Base-by-base conservation (phyloP, 495 filamentous ascomycete genomes). In the Staphylotrichum tortipilum region DNA sequence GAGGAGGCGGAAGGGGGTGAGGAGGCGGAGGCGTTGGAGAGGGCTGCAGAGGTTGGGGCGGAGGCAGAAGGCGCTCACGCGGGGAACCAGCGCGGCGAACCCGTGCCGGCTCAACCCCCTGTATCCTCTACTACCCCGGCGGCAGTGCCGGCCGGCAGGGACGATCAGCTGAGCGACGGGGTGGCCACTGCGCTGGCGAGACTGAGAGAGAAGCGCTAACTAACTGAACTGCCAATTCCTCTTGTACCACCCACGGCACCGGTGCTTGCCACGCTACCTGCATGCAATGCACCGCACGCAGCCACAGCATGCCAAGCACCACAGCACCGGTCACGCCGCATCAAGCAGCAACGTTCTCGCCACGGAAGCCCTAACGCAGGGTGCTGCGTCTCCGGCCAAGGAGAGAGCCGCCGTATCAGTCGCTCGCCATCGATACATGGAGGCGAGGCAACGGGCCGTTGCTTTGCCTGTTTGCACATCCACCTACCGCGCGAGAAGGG, bases 141-240 rank as follows among this genome's bases (percentile, higher is more conserved):
- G 18, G 10, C 44, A n/a, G 38, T 10, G 2, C 21, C 44, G 17
- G 44, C 36, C 12, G 44, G 28, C n/a, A 50, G 28, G 47, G 65
- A 67, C 17, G 60, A 71, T 34, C 58, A 67, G n/a, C 62, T 80
- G 17, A 73, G 69, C 43, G 76, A 68, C 23, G 77, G 77, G 1
- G 61, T 80, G 40, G 76, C 77, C 30, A 73, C 75, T 24, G 77
- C 75, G 14, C 48, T 80, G 38, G 77, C 75, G 11, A 73, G 65
- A 36, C 61, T 80, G 3, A 67, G 77, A 47, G 61, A 76, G 6
- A 69, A 65, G 19, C 68, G 69, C 19, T 71, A 59, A 62, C 41
- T 21, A 14, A n/a, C n/a, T n/a, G n/a, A n/a, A n/a, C n/a, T n/a
- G n/a, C n/a, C n/a, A n/a, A n/a, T n/a, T n/a, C n/a, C n/a, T n/a